Percentiles rank a stretch among this genome's conserved stretches.
Conservation (phyloP, 129 eudicot genomes). For the Centaurea solstitialis region DNA sequence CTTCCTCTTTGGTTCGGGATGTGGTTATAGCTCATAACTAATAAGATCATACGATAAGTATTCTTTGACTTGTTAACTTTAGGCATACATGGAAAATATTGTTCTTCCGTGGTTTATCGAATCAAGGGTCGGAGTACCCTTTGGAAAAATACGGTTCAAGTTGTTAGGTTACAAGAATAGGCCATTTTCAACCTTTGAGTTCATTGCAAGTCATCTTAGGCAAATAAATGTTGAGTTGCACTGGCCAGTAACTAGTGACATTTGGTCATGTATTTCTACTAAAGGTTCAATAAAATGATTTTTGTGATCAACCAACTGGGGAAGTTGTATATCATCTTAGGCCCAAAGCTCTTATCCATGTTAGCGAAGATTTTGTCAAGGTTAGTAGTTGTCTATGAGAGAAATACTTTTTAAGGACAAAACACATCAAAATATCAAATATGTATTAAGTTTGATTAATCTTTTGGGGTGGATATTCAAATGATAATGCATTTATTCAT, state of each 20-base stretch:
- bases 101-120: neutral
- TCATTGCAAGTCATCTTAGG: neutral
- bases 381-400: too few relatives aligned
- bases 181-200: neutral
- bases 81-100: slow-evolving; percentile 16
- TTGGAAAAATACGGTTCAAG: neutral
- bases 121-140: neutral
- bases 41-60: slow-evolving; percentile 11
- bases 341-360: neutral
- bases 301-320: neutral
- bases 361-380: too few relatives aligned
- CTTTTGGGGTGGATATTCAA: too few relatives aligned
- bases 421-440: too few relatives aligned
- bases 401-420: too few relatives aligned
- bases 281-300: neutral
- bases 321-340: neutral
- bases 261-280: neutral
- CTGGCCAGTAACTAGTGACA: neutral
- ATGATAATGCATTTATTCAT: too few relatives aligned
- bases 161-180: neutral
- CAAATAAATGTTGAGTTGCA: slow-evolving; percentile 3
- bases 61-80: slow-evolving; percentile 11
- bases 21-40: slow-evolving; percentile 25
- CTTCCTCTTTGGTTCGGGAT: neutral
- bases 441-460: too few relatives aligned